Evolutionary conservation across 108 stramenopile genomes (phyloP), one percentile per base, ranked within the genome.

Genomic region (Schizochytrium sp.): DNA sequence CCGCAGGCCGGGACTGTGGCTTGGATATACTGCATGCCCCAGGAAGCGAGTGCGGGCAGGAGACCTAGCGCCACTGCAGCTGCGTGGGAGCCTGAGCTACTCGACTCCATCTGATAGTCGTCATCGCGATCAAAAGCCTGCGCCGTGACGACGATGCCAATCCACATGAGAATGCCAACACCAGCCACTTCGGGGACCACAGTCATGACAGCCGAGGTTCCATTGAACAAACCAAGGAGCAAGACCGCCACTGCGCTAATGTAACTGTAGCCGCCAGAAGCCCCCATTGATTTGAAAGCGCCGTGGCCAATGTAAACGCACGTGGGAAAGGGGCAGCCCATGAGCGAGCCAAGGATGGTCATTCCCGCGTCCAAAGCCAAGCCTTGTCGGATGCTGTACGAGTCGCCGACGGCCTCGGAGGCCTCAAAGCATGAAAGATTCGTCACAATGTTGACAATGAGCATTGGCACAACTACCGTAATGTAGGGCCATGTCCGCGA

Each of bases 201-300:
- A 16, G 48, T 34, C 87, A 91, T 90, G 59, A 91, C 87, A 5
- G 89, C 87, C 14, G 88, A 28, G 12, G 90, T 88, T 44, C 88
- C 90, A 16, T 72, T 72, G 87, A 60, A 55, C 19, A 87, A 72
- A 21, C 87, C 87, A 5, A 91, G 18, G 55, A 90, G 34, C 88
- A 91, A 44, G 63, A 45, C 47, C 16, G 48, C 12, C 48, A 88
- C 5, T 8, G 55, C 90, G 63, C 87, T 90, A 4, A 44, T 72
- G 59, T 18, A 59, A 83, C 60, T 89, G 90, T 88, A 91, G 34
- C 90, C 91, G 1, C 48, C 5, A 48, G 88, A 72, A 41, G 87
- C 91, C 18, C 91, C 91, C 88, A 90, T 90, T n/a, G 51, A 72
- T n/a, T 91, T 91, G 87, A 90, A 87, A 16, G 90, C 91, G 5